phyloP scores from a whole-genome alignment of 768 basidiomycete genomes.

The Boletus vinaceobasis region DNA sequence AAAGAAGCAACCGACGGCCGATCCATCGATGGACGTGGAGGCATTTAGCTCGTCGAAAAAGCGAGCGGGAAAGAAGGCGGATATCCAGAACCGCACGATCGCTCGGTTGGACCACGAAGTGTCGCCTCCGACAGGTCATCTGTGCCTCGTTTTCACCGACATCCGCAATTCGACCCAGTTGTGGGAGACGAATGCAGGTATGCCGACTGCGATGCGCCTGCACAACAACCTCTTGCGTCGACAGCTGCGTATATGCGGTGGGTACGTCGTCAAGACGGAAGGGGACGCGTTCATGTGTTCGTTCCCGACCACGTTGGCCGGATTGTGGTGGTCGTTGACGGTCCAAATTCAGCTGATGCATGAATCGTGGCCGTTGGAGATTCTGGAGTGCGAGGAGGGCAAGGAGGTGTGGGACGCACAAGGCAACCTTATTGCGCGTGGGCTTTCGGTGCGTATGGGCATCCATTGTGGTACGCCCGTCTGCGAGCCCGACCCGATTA shows the following conservation, averaged over 20 bases:
- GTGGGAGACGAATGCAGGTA: slow-evolving; percentile 95
- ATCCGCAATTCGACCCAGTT: slow-evolving; percentile 95
- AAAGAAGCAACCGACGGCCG: slow-evolving; percentile 38
- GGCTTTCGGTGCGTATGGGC: slow-evolving; percentile 95
- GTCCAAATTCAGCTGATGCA: slow-evolving; percentile 81
- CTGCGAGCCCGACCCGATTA: slow-evolving; percentile 89
- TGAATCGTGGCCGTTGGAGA: slow-evolving; percentile 88
- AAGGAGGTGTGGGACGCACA: slow-evolving; percentile 66
- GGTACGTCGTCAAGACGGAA: slow-evolving; percentile 99
- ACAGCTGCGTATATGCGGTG: slow-evolving; percentile 83
- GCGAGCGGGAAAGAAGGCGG: slow-evolving; percentile 41
- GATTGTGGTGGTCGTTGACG: slow-evolving; percentile 85
- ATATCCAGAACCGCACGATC: slow-evolving; percentile 55
- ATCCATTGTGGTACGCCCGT: slow-evolving; percentile 90
- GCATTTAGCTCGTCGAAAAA: slow-evolving; percentile 27
- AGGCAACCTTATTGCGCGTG: slow-evolving; percentile 73
- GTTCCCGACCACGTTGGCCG: slow-evolving; percentile 84
- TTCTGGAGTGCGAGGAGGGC: slow-evolving; percentile 90
- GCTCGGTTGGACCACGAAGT: slow-evolving; percentile 74
- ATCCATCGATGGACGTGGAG: slow-evolving; percentile 38
- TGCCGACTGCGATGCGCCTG: slow-evolving; percentile 88
- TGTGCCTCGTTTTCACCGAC: slow-evolving; percentile 96
- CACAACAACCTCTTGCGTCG: slow-evolving; percentile 88
- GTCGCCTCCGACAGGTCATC: slow-evolving; percentile 76
- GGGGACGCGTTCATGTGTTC: slow-evolving; percentile 99